Evolutionary conservation across 139 green algal species (phyloP).

Genomic region (Closterium sp.): DNA sequence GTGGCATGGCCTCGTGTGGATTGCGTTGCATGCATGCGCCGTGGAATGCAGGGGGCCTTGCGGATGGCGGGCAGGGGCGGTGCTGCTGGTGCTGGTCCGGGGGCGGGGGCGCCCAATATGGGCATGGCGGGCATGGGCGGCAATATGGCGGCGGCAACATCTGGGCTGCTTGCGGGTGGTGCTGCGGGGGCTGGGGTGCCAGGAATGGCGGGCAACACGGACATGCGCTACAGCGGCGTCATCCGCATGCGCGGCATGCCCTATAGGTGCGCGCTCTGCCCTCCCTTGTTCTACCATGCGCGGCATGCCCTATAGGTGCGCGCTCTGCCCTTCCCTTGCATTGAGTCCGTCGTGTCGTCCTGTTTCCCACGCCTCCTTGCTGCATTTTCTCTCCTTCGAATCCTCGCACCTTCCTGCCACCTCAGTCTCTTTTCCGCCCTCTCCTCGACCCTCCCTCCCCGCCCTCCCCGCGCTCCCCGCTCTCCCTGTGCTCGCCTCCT

Average conservation of each 20-base stretch:
- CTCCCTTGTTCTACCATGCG: neutral
- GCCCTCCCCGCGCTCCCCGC: too few relatives aligned
- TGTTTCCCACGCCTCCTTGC: neutral
- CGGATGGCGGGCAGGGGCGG: slow-evolving; percentile 39
- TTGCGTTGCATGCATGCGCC: neutral
- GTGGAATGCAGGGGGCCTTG: slow-evolving; percentile 30
- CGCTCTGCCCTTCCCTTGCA: too few relatives aligned
- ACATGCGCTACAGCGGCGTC: slow-evolving; percentile 59
- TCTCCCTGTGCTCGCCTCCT: neutral
- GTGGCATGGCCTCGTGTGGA: neutral
- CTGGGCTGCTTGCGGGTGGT: slow-evolving; percentile 1
- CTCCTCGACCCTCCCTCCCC: neutral
- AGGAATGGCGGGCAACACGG: slow-evolving; percentile 59
- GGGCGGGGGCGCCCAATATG: slow-evolving; percentile 12
- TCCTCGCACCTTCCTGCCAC: neutral
- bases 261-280: slow-evolving; percentile 54
- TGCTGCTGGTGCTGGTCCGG: slow-evolving; percentile 4
- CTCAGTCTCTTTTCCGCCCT: neutral
- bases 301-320: neutral
- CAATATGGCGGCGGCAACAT: neutral
- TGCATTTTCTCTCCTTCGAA: neutral
- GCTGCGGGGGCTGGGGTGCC: slow-evolving; percentile 41
- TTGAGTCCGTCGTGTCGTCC: too few relatives aligned
- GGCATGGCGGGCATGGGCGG: neutral
- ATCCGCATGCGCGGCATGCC: slow-evolving; percentile 80